Evolutionary conservation across 352 stramenopile species (phyloP), one percentile per base, ranked within the genome.

Genomic region (Phytopythium delawarense): DNA sequence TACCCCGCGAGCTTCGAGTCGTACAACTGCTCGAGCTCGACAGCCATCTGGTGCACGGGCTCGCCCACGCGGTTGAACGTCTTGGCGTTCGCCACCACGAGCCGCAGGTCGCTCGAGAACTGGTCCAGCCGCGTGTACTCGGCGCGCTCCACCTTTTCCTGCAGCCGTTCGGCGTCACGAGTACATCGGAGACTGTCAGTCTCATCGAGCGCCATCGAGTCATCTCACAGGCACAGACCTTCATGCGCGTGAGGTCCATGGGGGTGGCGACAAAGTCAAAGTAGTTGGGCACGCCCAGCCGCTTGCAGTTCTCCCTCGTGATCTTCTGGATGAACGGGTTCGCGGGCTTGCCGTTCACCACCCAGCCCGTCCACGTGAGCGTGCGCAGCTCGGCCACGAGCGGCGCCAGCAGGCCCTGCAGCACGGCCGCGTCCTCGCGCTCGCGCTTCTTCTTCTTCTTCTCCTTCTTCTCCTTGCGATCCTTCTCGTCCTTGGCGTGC

Each of bases 301-400:
- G 71, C 67, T 91, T 91, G 77, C 86, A 94, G 66, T 94, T 94
- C 0, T 94, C 84, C 40, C 79, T 78, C 13, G 86, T 94, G 68
- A 92, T 91, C 69, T 94, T 94, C 60, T 87, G 78, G 52, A 91
- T 68, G 67, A 94, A 92, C n/a, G 85, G 83, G 50, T 91, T 94
- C 0, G 74, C 79, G 0, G 83, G 62, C 48, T 94, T 92, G 52
- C 83, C 81, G 50, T 65, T 85, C 18, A 92, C 78, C 54, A 89
- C 71, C 85, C 85, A 94, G 9, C 76, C 81, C 2, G 72, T 56
- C 85, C 85, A 94, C 25, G 83, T 94, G 58, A 91, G 72, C 16
- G 61, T 74, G 4, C 81, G 79, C 42, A 94, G 63, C 60, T 94
- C 83, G 0, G 74, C 59, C 18, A 91, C 76, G 12, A 92, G 64